Conservation (phyloP, 345 rosid species). For the Syzygium grande region DNA sequence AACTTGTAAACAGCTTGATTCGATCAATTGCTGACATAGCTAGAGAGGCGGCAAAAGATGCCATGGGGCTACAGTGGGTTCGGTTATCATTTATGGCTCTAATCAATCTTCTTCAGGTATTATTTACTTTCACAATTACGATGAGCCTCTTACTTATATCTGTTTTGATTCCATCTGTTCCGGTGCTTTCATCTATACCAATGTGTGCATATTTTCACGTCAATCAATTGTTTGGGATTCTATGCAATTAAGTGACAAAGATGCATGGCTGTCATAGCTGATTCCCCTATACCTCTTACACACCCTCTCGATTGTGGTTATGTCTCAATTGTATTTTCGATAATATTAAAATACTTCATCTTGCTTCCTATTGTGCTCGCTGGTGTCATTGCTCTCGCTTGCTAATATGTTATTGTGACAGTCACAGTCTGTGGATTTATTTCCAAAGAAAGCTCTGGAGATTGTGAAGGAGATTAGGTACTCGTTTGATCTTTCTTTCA, state of each 20-base stretch:
- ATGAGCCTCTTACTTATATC: neutral
- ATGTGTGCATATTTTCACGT: neutral
- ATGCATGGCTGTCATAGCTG: neutral
- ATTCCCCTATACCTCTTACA: neutral
- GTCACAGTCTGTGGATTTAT: constrained; percentile 50
- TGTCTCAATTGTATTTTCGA: neutral
- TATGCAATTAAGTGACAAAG: neutral
- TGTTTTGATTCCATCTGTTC: neutral
- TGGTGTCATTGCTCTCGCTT: neutral
- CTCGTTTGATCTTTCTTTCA: neutral
- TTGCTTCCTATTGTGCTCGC: neutral
- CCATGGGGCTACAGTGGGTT: constrained; percentile 55
- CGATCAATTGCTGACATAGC: constrained; percentile 64
- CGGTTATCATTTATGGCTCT: constrained; percentile 64
- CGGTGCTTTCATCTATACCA: neutral
- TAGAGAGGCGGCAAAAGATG: constrained; percentile 51
- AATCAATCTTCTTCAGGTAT: constrained; percentile 84
- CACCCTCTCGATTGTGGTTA: neutral
- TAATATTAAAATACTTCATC: neutral
- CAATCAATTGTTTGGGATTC: neutral
- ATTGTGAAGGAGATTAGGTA: constrained; percentile 68
- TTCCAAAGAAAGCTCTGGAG: constrained; percentile 73
- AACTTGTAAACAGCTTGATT: constrained; percentile 66
- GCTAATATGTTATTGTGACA: constrained; percentile 10
- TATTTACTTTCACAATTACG: neutral